Evolutionary conservation across 2,329 filamentous ascomycete species (phyloP), one percentile per base, ranked within the genome.

Genomic region (Spiromastix sp.): DNA sequence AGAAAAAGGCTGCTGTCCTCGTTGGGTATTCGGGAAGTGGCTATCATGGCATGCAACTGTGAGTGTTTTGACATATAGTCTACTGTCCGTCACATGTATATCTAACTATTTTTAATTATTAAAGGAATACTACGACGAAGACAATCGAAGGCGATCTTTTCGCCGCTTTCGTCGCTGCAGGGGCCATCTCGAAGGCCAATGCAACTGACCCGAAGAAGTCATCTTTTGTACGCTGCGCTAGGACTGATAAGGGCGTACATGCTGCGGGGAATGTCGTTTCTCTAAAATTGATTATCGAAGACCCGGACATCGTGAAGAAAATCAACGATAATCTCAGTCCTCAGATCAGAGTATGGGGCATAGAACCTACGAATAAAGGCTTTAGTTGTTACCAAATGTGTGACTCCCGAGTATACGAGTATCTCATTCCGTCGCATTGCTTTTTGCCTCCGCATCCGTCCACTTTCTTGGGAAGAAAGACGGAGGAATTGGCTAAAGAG

Each of bases 91-190:
- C n/a, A n/a, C n/a, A n/a, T 20, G 3, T 16, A 17, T 30, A 22
- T 17, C 30, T 5, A 3, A 30, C 34, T 36, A 30, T 30, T 19
- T 4, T 47, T 38, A 40, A 20, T 5, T 6, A 15, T 2, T 32
- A 7, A 34, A 67, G 62, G 53, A 71, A 67, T 44, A 55, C 61
- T 12, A 64, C 77, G 44, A 79, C 94, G 54, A 87, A 86, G 64
- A 98, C 89, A 0, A 96, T 98, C 44, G 91, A 98, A 64, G 84
- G 89, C 28, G 91, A 98, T 49, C 68, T 98, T 3, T 98, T 98
- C 64, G 75, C 77, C 20, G 91, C 91, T 3, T 89, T 98, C 48
- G 81, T 98, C 42, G 77, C 78, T 3, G 87, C 91, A 3, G 84
- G 87, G 12, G 87, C 91, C 25, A 94, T 98, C 42, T 93, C 87